These are phyloP conservation scores for Citrus sinensis DNA, from an alignment of 345 rosid species.

Conservation along the genomic window DVS_A1.0 CM039165.1:18580001-18580500, in stretches of 20 bases:
- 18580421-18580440: slow-evolving; percentile 75
- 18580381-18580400: slow-evolving; percentile 80
- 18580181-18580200: slow-evolving; percentile 89
- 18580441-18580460: slow-evolving; percentile 37
- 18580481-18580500: background rate
- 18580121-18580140: slow-evolving; percentile 45
- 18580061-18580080: slow-evolving; percentile 60
- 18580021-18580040: slow-evolving; percentile 52
- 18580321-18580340: slow-evolving; percentile 91
- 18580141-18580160: slow-evolving; percentile 45
- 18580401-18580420: slow-evolving; percentile 69
- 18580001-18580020: slow-evolving; percentile 45
- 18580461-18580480: background rate
- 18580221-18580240: slow-evolving; percentile 74
- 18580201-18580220: slow-evolving; percentile 98
- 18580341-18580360: slow-evolving; percentile 95
- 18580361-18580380: slow-evolving; percentile 91
- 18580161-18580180: slow-evolving; percentile 96
- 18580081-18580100: slow-evolving; percentile 80
- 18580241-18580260: slow-evolving; percentile 77
- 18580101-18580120: slow-evolving; percentile 70
- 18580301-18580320: slow-evolving; percentile 73
- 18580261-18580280: slow-evolving; percentile 73
- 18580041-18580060: slow-evolving; percentile 60
- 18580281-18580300: slow-evolving; percentile 58